These are phyloP conservation scores for Kuraishia hungarica DNA, from an alignment of 805 yeast genomes.

Conservation along the genomic window DNA sequence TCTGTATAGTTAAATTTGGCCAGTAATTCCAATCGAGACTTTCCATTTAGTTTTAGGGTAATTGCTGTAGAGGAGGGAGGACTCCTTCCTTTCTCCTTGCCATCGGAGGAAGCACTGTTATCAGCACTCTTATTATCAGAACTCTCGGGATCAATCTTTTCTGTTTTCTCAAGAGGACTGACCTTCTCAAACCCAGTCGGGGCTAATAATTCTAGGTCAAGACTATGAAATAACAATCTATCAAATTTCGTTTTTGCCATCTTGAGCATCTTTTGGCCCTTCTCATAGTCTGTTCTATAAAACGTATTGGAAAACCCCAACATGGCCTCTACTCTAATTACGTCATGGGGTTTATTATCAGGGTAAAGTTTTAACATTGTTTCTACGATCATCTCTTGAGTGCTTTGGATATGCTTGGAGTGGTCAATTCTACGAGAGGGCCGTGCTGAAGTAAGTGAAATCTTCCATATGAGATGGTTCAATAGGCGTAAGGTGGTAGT, in stretches of 20 bases:
- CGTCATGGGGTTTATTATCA: not conserved
- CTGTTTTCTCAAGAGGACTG: not conserved
- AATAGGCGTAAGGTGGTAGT: not conserved
- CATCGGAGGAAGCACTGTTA: not conserved
- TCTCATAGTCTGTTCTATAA: not conserved
- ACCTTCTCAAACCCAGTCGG: not conserved
- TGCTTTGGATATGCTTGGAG: not conserved
- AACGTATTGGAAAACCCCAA: slow-evolving; percentile 2
- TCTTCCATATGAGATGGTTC: not conserved
- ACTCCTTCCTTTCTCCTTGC: not conserved
- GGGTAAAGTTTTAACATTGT: not conserved
- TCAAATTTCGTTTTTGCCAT: not conserved
- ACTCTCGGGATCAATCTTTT: no score
- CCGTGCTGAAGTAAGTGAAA: not conserved
- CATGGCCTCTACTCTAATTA: not conserved
- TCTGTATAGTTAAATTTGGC: not conserved
- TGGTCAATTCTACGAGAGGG: not conserved
- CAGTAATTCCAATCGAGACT: not conserved
- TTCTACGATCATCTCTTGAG: not conserved
- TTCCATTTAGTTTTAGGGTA: not conserved
- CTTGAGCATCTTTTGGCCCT: not conserved
- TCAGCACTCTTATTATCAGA: no score
- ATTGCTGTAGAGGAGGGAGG: no score
- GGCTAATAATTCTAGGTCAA: not conserved
- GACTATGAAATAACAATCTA: not conserved